Evolutionary conservation across 192 early-diverging fungal genomes (phyloP), one percentile per base, ranked within the genome.

Genomic region (Rhizophagus sp.): DNA sequence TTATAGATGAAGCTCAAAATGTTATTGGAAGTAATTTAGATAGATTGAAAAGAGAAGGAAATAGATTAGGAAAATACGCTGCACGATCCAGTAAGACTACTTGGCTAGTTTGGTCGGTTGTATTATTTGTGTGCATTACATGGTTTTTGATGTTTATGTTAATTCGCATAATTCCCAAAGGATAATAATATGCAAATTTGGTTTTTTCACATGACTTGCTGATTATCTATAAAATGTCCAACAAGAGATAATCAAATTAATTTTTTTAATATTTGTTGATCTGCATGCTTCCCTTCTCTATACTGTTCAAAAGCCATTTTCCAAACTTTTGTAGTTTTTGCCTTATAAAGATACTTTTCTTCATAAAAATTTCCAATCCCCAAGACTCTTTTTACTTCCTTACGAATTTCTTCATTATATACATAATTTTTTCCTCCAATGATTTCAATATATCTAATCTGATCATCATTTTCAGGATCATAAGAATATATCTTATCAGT

Each of bases 61-160:
- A 49, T 25, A 84, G 87, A 8, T 72, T 88, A 8, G 82, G 81
- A 30, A 27, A 25, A 2, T 84, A 88, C 65, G 70, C 82, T 52
- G 61, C 76, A 22, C 80, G 81, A 73, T 81, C 87, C n/a, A 84
- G 84, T 82, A 85, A 86, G 57, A 88, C 87, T 9, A 88, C 84
- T 34, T 88, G 82, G 50, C 80, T 88, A 76, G 87, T 82, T n/a
- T 81, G 84, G 73, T 79, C 75, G 4, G 77, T 86, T 1, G 79
- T 88, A n/a, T 27, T 87, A 24, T 84, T 85, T 82, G 87, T 88
- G 3, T 83, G 80, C 39, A 63, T 88, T 25, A 78, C 80, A 63
- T 88, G 85, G 70, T 63, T 84, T n/a, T 63, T 88, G 0, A 83
- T 86, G 17, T 88, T 87, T 70, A 68, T 79, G 78, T 62, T 79